Base-by-base conservation (phyloP, 768 basidiomycete species). In the Tulasnella sp. region DNA sequence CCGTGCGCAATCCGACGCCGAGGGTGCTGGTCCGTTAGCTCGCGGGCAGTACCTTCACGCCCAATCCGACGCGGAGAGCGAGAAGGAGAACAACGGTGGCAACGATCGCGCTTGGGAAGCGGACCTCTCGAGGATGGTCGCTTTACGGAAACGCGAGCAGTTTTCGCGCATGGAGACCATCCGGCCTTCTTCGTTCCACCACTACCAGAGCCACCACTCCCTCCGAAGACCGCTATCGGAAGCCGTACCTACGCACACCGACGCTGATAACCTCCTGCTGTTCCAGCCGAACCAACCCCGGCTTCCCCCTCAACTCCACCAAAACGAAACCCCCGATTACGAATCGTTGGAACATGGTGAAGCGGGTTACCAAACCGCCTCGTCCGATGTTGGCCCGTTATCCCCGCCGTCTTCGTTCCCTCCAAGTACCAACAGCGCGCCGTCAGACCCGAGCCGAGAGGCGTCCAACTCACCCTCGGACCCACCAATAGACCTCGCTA, bases 101-200 rank as follows among this genome's bases (percentile, higher is more conserved):
- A n/a, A 19, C n/a, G 21, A 52, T 14, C 27, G 24, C 24, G 6
- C 19, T 36, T 76, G 75, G 75, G 56, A 76, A 76, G 75, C 48
- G 24, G 75, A 76, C 44, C 44, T 76, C 31, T 76, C 75, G 40
- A 8, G 75, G 34, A 34, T 48, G 44, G 27, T 76, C 6, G 75
- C 75, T 0, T 6, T 76, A 3, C 75, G 75, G 21, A 76, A 76
- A 56, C 42, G 56, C 21, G 62, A 68, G 42, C 21, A 52, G 21
- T 5, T 27, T 36, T 68, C 10, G 31, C 31, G 31, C 8, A 36
- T 27, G 34, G 27, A 27, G 31, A 68, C 31, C 31, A 68, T 68
- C 62, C 62, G 62, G 31, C 62, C 62, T 3, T 68, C 62, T 6
- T 36, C 31, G 1, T 68, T 68, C 62, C 62, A 68, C 31, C 62